Conservation (phyloP, 139 green algal species). For the Zygnema cylindricum region DNA sequence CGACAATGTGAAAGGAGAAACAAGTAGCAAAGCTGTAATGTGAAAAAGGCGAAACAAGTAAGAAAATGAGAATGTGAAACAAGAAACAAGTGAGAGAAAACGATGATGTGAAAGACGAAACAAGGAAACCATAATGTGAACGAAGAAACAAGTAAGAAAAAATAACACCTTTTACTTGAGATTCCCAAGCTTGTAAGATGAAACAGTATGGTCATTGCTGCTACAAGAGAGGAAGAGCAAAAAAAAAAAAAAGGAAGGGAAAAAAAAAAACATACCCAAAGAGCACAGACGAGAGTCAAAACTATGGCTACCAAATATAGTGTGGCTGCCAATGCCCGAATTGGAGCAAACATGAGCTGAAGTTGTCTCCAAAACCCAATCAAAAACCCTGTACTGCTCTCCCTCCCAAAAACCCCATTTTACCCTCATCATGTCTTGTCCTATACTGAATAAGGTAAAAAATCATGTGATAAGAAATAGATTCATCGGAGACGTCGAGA, state of each 20-base stretch:
- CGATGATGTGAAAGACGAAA: no score
- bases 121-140: no score
- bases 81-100: no score
- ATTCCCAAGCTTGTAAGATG: neutral
- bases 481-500: neutral
- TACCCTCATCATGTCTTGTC: neutral
- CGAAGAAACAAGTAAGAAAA: neutral
- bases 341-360: slow-evolving; percentile 75
- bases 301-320: slow-evolving; percentile 72
- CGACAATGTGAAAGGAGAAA: no score
- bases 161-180: neutral
- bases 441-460: no score
- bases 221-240: neutral
- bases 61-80: no score
- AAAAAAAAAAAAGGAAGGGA: no score
- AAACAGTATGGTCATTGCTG: neutral
- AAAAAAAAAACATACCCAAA: slow-evolving; percentile 63
- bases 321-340: slow-evolving; percentile 66
- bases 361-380: slow-evolving; percentile 71
- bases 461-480: no score
- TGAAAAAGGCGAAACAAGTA: no score
- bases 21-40: no score
- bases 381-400: slow-evolving; percentile 57
- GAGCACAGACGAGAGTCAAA: slow-evolving; percentile 67
- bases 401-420: neutral